Base-by-base conservation (phyloP, 768 basidiomycete species). In the Pleurotus pulmonarius region DNA sequence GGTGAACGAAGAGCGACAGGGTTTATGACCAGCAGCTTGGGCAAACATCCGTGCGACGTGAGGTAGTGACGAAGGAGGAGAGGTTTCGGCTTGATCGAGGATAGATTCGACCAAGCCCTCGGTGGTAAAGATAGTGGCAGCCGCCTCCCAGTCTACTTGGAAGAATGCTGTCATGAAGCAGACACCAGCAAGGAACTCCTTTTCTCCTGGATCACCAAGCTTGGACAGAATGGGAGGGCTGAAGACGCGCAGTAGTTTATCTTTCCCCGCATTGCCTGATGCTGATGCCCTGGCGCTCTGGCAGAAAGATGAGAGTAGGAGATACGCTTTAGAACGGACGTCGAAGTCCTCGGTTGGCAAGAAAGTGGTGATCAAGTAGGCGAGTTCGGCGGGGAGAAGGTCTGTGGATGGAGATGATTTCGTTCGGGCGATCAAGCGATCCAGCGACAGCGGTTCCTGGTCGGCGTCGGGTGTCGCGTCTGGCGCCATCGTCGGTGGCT, bases 131-230 rank as follows among this genome's bases (percentile, higher is more conserved):
- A 95, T 83, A 20, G 75, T 62, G 8, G 85, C 75, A 8, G 90
- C 92, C 1, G 83, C 73, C 51, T 78, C 72, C 70, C 84, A 80
- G 61, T 92, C 90, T n/a, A 93, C 83, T 66, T 93, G 90, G 64
- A 93, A 92, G 16, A 95, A 73, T 0, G 90, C 90, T n/a, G 80
- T 74, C 48, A 94, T 75, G 67, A 92, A 87, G 1, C 83, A 78
- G 39, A 88, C 69, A 9, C 83, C 85, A 12, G 74, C 69, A 15
- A 87, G 70, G 24, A 84, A 68, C 37, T 76, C 73, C 9, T 64
- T 56, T 66, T 89, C 85, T 16, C 81, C 74, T 2, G 81, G 77
- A 45, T 86, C 85, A 34, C 79, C 72, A 8, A 93, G 73, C 43
- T 75, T 73, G 11, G 74, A 68, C 6, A 78, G 61, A 34, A 89